Percentiles rank a stretch among this genome's conserved stretches.
These are phyloP conservation scores for Xanthoceras sorbifolium DNA, from an alignment of 345 rosid genomes.

Conservation along the genomic window DNA sequence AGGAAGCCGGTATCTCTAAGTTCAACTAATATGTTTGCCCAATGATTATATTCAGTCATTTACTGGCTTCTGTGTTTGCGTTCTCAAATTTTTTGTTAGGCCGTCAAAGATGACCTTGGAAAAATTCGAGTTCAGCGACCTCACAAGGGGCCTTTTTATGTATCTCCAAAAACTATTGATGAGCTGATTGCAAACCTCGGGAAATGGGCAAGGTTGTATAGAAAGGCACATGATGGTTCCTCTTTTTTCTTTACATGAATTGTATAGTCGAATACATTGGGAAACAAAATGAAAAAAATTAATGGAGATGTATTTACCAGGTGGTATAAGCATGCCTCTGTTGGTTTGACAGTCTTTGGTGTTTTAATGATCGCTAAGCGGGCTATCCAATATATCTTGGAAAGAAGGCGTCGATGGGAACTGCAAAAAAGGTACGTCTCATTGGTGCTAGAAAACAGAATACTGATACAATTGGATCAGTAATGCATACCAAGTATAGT, in stretches of 20 bases:
- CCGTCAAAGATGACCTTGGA: conserved; percentile 86
- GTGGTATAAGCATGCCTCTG: conserved; percentile 70
- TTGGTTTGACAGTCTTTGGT: conserved; percentile 71
- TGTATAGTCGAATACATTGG: conserved; percentile 5
- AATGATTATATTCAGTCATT: conserved; percentile 9
- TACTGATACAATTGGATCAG: not conserved
- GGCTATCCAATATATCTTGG: conserved; percentile 54
- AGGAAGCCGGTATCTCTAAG: not conserved
- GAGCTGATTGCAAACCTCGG: conserved; percentile 66
- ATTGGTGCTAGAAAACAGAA: not conserved
- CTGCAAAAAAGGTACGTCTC: conserved; percentile 48
- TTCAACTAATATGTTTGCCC: conserved; percentile 7
- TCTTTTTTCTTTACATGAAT: not conserved
- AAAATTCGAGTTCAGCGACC: conserved; percentile 79
- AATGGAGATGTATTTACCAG: conserved; percentile 39
- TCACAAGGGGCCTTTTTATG: conserved; percentile 86
- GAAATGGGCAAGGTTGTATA: conserved; percentile 76
- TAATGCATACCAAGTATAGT: not conserved
- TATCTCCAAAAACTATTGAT: conserved; percentile 74
- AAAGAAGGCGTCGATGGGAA: conserved; percentile 57
- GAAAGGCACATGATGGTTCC: conserved; percentile 4
- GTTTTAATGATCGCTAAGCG: conserved; percentile 61
- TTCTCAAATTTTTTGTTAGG: conserved; percentile 49
- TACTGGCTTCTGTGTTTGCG: conserved; percentile 8
- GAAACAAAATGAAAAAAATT: conserved; percentile 13